A percentile compares a stretch with the other conserved stretches of the same genome.
Evolutionary conservation across 176 grass and related monocot genomes (phyloP).

Genomic region (Zizania latifolia): DNA sequence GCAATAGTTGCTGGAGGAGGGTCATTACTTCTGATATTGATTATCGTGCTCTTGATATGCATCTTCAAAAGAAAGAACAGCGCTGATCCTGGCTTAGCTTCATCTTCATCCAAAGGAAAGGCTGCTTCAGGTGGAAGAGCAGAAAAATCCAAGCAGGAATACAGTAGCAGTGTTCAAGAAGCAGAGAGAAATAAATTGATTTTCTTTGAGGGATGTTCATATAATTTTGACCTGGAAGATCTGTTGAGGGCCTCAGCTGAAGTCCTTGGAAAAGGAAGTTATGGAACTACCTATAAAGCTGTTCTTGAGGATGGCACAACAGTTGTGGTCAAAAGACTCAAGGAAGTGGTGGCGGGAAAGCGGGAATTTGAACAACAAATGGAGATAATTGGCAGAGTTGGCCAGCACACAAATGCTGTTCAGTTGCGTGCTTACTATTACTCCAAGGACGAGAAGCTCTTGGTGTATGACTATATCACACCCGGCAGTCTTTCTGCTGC

Average conservation of each 20-base stretch:
- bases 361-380: conserved; percentile 91
- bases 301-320: conserved; percentile 87
- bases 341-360: conserved; percentile 82
- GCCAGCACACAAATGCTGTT: conserved; percentile 58
- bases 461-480: conserved; percentile 82
- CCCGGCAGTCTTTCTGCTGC: conserved; percentile 57
- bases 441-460: conserved; percentile 96
- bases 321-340: conserved; percentile 89
- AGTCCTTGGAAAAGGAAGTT: conserved; percentile 90
- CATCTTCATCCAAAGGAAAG: conserved; percentile 77
- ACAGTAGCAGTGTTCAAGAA: conserved; percentile 84
- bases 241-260: conserved; percentile 92
- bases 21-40: conserved; percentile 50
- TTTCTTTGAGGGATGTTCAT: conserved; percentile 84
- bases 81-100: conserved; percentile 9
- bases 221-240: conserved; percentile 94
- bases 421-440: conserved; percentile 90
- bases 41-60: conserved; percentile 59
- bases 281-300: conserved; percentile 91
- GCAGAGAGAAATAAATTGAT: conserved; percentile 80
- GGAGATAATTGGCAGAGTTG: conserved; percentile 77
- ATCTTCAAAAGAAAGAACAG: conserved; percentile 57
- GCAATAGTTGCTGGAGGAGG: conserved; percentile 64
- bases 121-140: conserved; percentile 47
- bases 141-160: conserved; percentile 69